Percentiles rank a stretch among this genome's conserved stretches.
Conservation (phyloP, 805 yeast genomes). For the Priceomyces haplophilus region DNA sequence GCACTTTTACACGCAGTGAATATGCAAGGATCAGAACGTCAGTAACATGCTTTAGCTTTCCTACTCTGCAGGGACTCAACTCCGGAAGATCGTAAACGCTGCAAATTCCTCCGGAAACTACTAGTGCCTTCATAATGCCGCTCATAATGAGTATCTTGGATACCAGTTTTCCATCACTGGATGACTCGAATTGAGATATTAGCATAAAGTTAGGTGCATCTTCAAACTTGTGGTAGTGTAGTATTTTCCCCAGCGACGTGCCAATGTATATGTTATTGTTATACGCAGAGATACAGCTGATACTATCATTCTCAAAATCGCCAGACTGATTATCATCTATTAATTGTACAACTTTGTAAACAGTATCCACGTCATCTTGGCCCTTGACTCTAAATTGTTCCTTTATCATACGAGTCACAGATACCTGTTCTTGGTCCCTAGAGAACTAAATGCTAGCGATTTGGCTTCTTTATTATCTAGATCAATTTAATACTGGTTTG, state of each 20-base stretch:
- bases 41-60: conserved; percentile 34
- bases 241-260: conserved; percentile 32
- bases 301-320: conserved; percentile 4
- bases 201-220: conserved; percentile 35
- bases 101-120: conserved; percentile 24
- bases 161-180: conserved; percentile 14
- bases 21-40: conserved; percentile 25
- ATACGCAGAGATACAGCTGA: conserved; percentile 21
- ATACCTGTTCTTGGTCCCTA: not conserved
- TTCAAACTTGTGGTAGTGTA: conserved; percentile 39
- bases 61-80: conserved; percentile 33
- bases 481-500: not conserved
- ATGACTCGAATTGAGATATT: conserved; percentile 21
- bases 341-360: not conserved
- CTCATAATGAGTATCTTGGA: conserved; percentile 24
- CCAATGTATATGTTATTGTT: conserved; percentile 37
- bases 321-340: not conserved
- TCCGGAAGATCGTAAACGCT: conserved; percentile 35
- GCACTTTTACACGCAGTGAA: conserved; percentile 3
- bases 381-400: not conserved
- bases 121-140: conserved; percentile 23
- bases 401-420: not conserved
- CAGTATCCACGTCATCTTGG: not conserved
- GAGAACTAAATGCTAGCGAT: too few relatives aligned
- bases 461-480: not conserved